phyloP scores from a whole-genome alignment of 225 moss, liverwort and hornwort genomes.

The Physcomitrium patens region DNA sequence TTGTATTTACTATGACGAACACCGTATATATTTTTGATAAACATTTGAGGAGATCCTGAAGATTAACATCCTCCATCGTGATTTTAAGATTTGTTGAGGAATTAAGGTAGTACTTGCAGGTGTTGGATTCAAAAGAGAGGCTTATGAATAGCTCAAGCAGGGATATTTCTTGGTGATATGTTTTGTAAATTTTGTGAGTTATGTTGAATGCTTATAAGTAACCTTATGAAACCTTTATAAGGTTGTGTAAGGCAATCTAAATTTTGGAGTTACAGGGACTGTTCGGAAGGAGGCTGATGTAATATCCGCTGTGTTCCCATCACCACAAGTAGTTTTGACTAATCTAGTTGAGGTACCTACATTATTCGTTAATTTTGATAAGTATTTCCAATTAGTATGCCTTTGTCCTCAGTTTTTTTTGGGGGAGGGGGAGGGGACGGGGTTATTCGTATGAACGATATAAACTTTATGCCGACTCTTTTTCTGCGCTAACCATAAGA shows the following conservation, averaged over 20 bases:
- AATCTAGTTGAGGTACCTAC: conserved; percentile 82
- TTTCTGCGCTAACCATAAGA: conserved; percentile 27
- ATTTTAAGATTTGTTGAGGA: too few relatives aligned
- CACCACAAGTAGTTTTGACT: conserved; percentile 81
- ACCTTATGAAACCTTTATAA: neutral
- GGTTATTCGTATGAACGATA: neutral
- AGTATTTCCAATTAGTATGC: conserved; percentile 2
- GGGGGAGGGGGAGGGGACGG: neutral
- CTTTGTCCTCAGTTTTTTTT: neutral
- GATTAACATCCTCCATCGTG: too few relatives aligned
- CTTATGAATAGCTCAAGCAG: too few relatives aligned
- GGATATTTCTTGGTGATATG: too few relatives aligned
- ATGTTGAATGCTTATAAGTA: neutral
- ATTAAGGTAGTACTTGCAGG: too few relatives aligned
- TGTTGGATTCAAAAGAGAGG: too few relatives aligned
- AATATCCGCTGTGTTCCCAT: conserved; percentile 79
- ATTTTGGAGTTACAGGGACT: conserved; percentile 56
- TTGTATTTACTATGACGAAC: neutral
- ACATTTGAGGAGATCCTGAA: too few relatives aligned
- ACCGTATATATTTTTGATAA: too few relatives aligned
- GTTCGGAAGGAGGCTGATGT: conserved; percentile 73
- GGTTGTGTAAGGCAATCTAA: conserved; percentile 16
- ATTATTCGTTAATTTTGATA: conserved; percentile 12
- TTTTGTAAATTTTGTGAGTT: too few relatives aligned
- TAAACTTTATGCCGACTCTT: conserved; percentile 19